Percentiles rank a stretch among this genome's conserved stretches.
Conservation (phyloP, 1,284 basidiomycete species). For the Somion occarium region DNA sequence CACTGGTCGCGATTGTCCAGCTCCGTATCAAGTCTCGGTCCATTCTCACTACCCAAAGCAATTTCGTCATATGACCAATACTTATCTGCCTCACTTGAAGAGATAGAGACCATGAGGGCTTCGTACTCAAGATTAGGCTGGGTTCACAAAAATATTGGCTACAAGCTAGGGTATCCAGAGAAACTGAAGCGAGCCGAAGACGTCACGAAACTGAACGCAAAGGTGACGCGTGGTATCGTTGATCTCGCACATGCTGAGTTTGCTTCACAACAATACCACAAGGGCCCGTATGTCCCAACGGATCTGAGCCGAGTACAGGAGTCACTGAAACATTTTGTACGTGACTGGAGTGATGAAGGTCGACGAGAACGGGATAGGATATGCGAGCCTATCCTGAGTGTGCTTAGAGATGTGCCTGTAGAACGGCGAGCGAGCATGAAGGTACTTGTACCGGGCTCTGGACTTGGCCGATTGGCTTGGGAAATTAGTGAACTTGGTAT, state of each 20-base stretch:
- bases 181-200: slow-evolving; percentile 37
- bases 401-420: slow-evolving; percentile 29
- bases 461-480: slow-evolving; percentile 60
- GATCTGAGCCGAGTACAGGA: slow-evolving; percentile 50
- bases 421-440: slow-evolving; percentile 28
- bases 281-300: slow-evolving; percentile 8
- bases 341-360: slow-evolving; percentile 63
- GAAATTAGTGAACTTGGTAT: slow-evolving; percentile 57
- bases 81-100: slow-evolving; percentile 16
- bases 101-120: slow-evolving; percentile 21
- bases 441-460: slow-evolving; percentile 60
- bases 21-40: background rate
- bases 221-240: slow-evolving; percentile 43
- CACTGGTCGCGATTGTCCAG: background rate
- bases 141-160: slow-evolving; percentile 40
- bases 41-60: slow-evolving; percentile 23
- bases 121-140: slow-evolving; percentile 23
- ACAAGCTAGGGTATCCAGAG: slow-evolving; percentile 46
- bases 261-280: slow-evolving; percentile 8
- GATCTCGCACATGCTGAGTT: slow-evolving; percentile 31
- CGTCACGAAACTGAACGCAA: slow-evolving; percentile 40
- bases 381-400: slow-evolving; percentile 50
- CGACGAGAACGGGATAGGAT: slow-evolving; percentile 44
- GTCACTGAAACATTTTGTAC: slow-evolving; percentile 58
- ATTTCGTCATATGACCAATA: slow-evolving; percentile 24